These are phyloP conservation scores for Fraxinus velutina DNA, from an alignment of 305 asterid species.

Conservation along the genomic window DNA sequence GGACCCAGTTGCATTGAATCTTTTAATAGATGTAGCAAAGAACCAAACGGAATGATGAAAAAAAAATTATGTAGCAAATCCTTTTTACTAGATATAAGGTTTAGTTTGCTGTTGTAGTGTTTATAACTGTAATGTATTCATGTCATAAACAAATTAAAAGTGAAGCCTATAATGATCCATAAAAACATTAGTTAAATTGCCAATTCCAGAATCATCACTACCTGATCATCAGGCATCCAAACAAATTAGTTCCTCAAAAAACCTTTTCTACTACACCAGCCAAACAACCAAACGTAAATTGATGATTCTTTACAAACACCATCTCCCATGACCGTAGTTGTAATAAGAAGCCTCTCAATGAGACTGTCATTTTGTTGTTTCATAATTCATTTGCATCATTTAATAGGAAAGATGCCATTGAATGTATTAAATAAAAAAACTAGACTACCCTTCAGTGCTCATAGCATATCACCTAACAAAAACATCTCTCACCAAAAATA, in stretches of 20 bases:
- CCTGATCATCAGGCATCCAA: conserved; percentile 3
- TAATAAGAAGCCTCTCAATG: conserved; percentile 5
- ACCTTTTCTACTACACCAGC: conserved; percentile 2
- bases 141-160: neutral
- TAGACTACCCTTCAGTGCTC: neutral
- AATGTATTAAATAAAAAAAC: neutral
- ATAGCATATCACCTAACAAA: neutral
- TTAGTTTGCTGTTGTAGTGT: neutral
- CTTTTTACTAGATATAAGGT: neutral
- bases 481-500: conserved; percentile 1
- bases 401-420: conserved; percentile 1
- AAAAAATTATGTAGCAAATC: neutral
- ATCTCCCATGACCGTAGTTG: neutral
- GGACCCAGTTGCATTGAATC: neutral
- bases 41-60: neutral
- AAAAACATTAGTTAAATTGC: neutral
- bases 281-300: neutral
- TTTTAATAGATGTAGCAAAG: neutral
- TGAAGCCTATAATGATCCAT: neutral
- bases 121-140: neutral
- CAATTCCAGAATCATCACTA: neutral
- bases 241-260: conserved; percentile 10
- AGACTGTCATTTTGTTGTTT: neutral
- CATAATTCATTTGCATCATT: neutral
- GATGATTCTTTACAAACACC: neutral